Conservation (phyloP, 2,329 filamentous ascomycete genomes). For the Colletotrichum navitas region DNA sequence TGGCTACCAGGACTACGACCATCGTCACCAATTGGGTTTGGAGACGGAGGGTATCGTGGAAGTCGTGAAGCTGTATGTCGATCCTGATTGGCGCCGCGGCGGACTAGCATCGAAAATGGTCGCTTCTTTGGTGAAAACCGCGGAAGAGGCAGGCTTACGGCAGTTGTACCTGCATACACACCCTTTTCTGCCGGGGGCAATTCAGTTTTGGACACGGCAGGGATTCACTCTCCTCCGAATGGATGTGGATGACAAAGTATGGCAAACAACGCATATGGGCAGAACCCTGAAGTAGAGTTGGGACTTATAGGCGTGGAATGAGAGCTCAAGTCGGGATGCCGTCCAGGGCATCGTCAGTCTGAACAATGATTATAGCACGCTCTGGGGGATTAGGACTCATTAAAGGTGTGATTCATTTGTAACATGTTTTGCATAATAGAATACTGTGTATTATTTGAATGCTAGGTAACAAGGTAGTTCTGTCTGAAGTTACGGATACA, state of each 20-base stretch:
- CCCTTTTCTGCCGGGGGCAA: conserved; percentile 47
- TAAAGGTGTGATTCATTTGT: background rate
- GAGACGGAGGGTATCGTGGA: conserved; percentile 44
- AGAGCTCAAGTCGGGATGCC: background rate
- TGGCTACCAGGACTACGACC: conserved; percentile 46
- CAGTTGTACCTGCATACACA: conserved; percentile 49
- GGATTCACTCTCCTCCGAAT: conserved; percentile 43
- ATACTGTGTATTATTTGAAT: background rate
- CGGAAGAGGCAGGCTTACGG: conserved; percentile 40
- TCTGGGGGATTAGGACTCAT: background rate
- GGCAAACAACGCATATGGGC: conserved; percentile 49
- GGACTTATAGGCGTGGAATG: too few species aligned
- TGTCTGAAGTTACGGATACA: background rate
- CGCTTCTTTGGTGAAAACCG: conserved; percentile 37
- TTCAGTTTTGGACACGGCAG: conserved; percentile 47
- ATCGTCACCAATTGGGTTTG: conserved; percentile 44
- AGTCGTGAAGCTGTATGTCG: conserved; percentile 47
- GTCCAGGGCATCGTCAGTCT: background rate
- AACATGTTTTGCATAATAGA: background rate
- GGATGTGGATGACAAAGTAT: conserved; percentile 45
- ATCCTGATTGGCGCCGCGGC: conserved; percentile 46
- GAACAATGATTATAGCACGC: too few species aligned
- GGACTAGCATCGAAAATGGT: conserved; percentile 48
- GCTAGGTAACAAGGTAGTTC: background rate
- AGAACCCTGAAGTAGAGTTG: background rate